phyloP scores from a whole-genome alignment of 2,329 filamentous ascomycete species.

The Stagonosporopsis chrysanthemi region DNA sequence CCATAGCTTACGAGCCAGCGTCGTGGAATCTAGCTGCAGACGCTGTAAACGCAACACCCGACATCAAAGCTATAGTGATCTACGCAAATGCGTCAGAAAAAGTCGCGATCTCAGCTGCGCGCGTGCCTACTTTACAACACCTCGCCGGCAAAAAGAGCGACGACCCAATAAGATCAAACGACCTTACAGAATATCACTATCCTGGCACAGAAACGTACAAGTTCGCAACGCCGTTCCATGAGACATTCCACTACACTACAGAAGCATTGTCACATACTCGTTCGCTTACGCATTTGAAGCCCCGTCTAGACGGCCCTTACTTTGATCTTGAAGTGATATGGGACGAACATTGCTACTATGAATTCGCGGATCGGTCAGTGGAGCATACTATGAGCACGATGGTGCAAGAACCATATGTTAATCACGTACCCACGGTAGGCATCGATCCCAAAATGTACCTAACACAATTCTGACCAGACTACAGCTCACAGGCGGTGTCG shows the following conservation, averaged over 20 bases:
- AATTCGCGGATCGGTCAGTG: constrained; percentile 72
- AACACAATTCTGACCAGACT: not conserved
- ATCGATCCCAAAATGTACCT: too few species aligned
- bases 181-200: constrained; percentile 52
- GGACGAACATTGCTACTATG: constrained; percentile 76
- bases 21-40: constrained; percentile 15
- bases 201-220: constrained; percentile 52
- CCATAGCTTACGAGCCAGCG: constrained; percentile 16
- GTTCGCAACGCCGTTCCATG: constrained; percentile 63
- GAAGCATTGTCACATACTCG: constrained; percentile 71
- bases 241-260: constrained; percentile 52
- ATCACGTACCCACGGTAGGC: constrained; percentile 68
- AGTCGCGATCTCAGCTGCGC: constrained; percentile 8
- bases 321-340: constrained; percentile 78
- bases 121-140: constrained; percentile 27
- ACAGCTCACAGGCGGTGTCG: constrained; percentile 67
- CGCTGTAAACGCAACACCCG: constrained; percentile 2
- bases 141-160: constrained; percentile 31
- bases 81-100: constrained; percentile 16
- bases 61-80: constrained; percentile 12
- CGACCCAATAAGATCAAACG: constrained; percentile 18
- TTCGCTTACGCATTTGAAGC: constrained; percentile 68
- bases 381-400: constrained; percentile 79
- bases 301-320: constrained; percentile 64
- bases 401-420: constrained; percentile 79